phyloP scores from a whole-genome alignment of 371 early-diverging fungal genomes.

The Synchytrium microbalum region DNA sequence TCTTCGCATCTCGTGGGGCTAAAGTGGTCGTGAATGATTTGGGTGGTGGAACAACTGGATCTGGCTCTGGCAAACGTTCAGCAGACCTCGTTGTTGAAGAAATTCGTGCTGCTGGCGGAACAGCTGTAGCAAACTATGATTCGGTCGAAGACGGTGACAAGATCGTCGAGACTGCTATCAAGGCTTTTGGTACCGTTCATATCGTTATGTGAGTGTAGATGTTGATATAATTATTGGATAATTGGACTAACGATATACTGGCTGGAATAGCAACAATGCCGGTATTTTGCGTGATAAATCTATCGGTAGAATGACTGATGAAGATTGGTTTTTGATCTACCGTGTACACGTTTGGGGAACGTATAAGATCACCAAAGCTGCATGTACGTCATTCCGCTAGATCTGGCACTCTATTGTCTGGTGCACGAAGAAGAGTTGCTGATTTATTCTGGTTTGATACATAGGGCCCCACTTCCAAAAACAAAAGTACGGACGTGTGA shows the following conservation, averaged over 20 bases:
- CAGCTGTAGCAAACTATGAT: constrained; percentile 96
- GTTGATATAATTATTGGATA: too few relatives aligned
- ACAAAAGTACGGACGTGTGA: constrained; percentile 86
- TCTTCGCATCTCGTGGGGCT: constrained; percentile 83
- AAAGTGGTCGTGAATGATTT: constrained; percentile 86
- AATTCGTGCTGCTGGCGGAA: too few relatives aligned
- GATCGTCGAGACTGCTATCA: constrained; percentile 90
- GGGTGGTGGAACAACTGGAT: constrained; percentile 74
- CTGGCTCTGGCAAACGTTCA: constrained; percentile 59
- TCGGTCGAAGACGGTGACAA: constrained; percentile 93
- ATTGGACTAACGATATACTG: too few relatives aligned
- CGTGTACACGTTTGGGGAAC: constrained; percentile 90
- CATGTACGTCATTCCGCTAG: too few relatives aligned
- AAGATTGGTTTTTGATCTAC: constrained; percentile 92
- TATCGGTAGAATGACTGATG: constrained; percentile 90
- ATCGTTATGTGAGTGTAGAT: too few relatives aligned
- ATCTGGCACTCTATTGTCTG: too few relatives aligned
- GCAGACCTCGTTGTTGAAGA: constrained; percentile 95
- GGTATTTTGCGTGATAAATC: constrained; percentile 80
- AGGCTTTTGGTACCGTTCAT: constrained; percentile 91
- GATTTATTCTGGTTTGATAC: too few relatives aligned
- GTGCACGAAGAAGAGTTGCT: too few relatives aligned
- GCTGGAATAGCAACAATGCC: constrained; percentile 84
- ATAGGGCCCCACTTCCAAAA: constrained; percentile 91
- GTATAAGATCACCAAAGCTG: constrained; percentile 92